These are phyloP conservation scores for Panicum hallii DNA, from an alignment of 202 grass and related monocot genomes.

Conservation along the genomic window DNA sequence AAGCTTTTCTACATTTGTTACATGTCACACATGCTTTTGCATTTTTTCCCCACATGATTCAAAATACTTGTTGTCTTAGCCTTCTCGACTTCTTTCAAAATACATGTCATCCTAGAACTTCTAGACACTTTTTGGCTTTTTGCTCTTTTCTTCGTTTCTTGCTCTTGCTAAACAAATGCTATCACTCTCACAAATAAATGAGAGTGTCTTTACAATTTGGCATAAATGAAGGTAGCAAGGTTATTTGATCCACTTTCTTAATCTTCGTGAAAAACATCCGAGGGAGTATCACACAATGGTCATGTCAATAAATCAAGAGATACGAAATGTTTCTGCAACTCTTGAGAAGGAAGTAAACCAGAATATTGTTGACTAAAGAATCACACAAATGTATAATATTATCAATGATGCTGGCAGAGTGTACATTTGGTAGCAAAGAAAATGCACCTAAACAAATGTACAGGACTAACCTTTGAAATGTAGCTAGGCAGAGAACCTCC, in stretches of 20 bases:
- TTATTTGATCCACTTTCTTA: not conserved
- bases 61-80: not conserved
- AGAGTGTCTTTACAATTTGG: not conserved
- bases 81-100: not conserved
- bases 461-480: constrained; percentile 68
- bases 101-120: not conserved
- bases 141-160: not conserved
- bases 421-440: constrained; percentile 3
- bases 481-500: constrained; percentile 85
- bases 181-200: not conserved
- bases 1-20: constrained; percentile 3
- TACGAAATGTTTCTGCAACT: constrained; percentile 17
- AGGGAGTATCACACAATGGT: not conserved
- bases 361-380: not conserved
- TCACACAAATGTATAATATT: not conserved
- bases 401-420: constrained; percentile 1
- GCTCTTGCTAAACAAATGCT: not conserved
- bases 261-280: not conserved
- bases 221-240: not conserved
- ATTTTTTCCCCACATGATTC: not conserved
- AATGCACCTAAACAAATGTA: not conserved
- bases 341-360: not conserved
- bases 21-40: not conserved
- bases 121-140: not conserved
- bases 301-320: constrained; percentile 14